Evolutionary conservation across 2,329 filamentous ascomycete genomes (phyloP), one percentile per base, ranked within the genome.

Genomic region (Trichoderma sp.): DNA sequence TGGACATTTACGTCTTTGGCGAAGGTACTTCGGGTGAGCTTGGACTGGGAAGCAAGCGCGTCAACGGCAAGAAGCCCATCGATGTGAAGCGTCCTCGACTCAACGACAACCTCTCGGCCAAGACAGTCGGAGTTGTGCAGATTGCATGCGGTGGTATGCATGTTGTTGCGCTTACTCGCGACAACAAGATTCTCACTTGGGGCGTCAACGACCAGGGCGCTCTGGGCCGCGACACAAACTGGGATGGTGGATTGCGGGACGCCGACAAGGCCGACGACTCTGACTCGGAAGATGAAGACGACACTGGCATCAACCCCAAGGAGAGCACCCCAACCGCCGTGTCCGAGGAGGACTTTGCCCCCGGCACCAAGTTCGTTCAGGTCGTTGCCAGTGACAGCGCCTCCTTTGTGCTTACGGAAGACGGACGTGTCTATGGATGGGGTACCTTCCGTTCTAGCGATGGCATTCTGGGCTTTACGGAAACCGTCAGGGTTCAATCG

Each of bases 131-230:
- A 37, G 86, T 95, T 39, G 91, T 95, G 2, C 88, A 92, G 78
- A 79, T 96, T 67, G 89, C 91, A 60, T 89, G 90, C 69, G 92
- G 92, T 69, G 92, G 92, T 67, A 94, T 96, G 92, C 92, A 96
- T 79, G 89, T 85, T 63, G 83, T 91, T 70, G 92, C 90, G 3
- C 81, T 95, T 63, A 94, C 92, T 59, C 86, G 89, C 72, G 90
- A 94, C 78, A 92, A 93, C 82, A 89, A 89, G 80, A 91, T 96
- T 72, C 81, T 93, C 64, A 93, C 91, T 32, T 96, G 92, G 92
- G 92, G 92, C 64, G 92, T 95, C 72, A 95, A 95, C 76, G 92
- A 96, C 75, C 89, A 93, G 75, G 90, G 91, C 70, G 91, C 92
- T 9, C 84, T 96, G 42, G 92, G 92, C 50, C 85, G 92, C 75